Evolutionary conservation across 1,284 basidiomycete species (phyloP).

Genomic region (Puccinia sorghi): DNA sequence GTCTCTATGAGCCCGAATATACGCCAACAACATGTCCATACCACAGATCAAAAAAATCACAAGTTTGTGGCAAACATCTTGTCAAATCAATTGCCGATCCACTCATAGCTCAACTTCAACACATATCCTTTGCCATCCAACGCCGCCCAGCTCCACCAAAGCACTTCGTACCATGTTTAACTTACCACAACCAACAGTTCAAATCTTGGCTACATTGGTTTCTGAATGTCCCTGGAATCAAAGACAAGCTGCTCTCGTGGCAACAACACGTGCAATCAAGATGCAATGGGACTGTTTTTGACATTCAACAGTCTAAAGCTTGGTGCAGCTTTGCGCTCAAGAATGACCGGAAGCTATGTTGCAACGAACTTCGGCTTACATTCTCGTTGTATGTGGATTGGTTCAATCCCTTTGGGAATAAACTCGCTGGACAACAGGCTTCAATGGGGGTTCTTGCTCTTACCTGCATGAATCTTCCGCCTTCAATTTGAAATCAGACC

Average conservation of each 20-base stretch:
- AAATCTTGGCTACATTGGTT: conserved; percentile 16
- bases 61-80: background rate
- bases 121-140: background rate
- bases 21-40: background rate
- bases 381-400: too few relatives aligned
- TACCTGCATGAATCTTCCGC: conserved; percentile 23
- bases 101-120: background rate
- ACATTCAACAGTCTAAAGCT: conserved; percentile 23
- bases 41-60: background rate
- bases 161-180: background rate
- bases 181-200: background rate
- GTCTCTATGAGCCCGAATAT: conserved; percentile 2
- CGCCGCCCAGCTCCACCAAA: background rate
- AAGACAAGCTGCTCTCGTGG: background rate
- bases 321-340: background rate
- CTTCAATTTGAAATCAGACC: background rate
- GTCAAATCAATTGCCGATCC: background rate
- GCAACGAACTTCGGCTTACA: too few relatives aligned
- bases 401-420: too few relatives aligned
- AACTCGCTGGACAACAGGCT: background rate
- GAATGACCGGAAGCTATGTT: background rate
- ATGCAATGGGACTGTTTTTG: background rate
- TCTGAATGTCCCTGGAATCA: background rate
- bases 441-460: conserved; percentile 24
- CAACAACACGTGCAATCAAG: background rate